Evolutionary conservation across 1,284 basidiomycete genomes (phyloP).

Genomic region (Cystobasidiaceae sp.): DNA sequence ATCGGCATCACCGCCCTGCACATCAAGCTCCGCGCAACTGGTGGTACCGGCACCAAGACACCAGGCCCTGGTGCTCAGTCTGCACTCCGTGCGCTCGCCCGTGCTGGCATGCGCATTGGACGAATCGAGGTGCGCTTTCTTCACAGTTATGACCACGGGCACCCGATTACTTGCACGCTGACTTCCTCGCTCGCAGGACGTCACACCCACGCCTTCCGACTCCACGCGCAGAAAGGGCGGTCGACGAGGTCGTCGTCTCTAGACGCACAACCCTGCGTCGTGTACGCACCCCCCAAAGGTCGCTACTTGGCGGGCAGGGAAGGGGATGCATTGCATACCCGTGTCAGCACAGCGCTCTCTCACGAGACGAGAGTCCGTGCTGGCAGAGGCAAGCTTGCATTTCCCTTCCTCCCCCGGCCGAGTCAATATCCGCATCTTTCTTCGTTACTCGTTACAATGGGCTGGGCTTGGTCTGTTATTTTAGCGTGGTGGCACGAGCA

Average conservation of each 20-base stretch:
- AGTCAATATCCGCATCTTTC: too few relatives aligned
- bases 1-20: conserved; percentile 97
- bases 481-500: too few relatives aligned
- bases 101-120: conserved; percentile 97
- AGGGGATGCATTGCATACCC: not conserved
- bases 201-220: conserved; percentile 95
- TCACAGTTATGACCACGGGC: too few relatives aligned
- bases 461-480: too few relatives aligned
- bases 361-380: too few relatives aligned
- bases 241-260: conserved; percentile 34
- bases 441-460: too few relatives aligned
- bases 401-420: too few relatives aligned
- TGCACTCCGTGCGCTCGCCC: conserved; percentile 95
- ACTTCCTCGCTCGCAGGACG: conserved; percentile 50
- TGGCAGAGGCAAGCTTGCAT: too few relatives aligned
- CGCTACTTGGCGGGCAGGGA: conserved; percentile 25
- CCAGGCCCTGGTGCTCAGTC: conserved; percentile 97
- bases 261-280: conserved; percentile 7
- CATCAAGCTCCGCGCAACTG: conserved; percentile 96
- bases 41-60: conserved; percentile 97
- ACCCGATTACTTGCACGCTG: not conserved
- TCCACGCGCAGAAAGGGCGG: conserved; percentile 87
- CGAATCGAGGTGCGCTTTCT: conserved; percentile 80
- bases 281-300: not conserved
- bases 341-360: too few relatives aligned